Evolutionary conservation across 164 flowering plant genomes (phyloP), one percentile per base, ranked within the genome.

Genomic region (Santalum album): DNA sequence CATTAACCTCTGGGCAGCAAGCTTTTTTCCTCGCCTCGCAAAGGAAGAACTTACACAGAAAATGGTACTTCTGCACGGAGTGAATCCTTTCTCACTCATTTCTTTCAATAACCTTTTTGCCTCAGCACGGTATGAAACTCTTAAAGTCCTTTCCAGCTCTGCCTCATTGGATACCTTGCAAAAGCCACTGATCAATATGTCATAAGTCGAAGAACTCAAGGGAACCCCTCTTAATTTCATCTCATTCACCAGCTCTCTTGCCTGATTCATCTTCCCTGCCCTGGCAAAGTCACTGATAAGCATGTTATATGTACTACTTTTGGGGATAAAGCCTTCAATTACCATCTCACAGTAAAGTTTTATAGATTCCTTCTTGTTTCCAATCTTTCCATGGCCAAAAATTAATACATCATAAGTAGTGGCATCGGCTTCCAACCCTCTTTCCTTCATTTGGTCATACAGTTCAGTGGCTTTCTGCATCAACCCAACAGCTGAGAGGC

Each of bases 341-440:
- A 92, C 66, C 99, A 92, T 92, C 70, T 89, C 91, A 70, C 89
- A 89, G 58, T 86, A 89, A 22, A 81, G 57, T 67, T 63, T 77
- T 20, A 89, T 71, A 10, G 83, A 62, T 58, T 76, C 87, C 73
- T 77, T 83, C 62, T 67, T 72, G 50, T 84, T 76, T 26, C 83
- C 79, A 32, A 61, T 68, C 75, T 75, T 92, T 42, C 75, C 90
- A 68, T 86, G 75, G 29, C 90, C 90, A 36, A 74, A 70, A 59
- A 87, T 60, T 77, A 92, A 66, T 34, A 64, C 62, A 66, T 85
- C 74, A 45, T 81, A 92, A 14, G 81, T 83, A 22, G 58, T 54
- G 65, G 81, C 81, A 75, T 75, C 55, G 7, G 86, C 89, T 6
- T 54, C 29, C 40, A 89, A 55, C n/a, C 85, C 83, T 52, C 74